Evolutionary conservation across 1,139 yeast species (phyloP).

Genomic region (Candida glucosophila): DNA sequence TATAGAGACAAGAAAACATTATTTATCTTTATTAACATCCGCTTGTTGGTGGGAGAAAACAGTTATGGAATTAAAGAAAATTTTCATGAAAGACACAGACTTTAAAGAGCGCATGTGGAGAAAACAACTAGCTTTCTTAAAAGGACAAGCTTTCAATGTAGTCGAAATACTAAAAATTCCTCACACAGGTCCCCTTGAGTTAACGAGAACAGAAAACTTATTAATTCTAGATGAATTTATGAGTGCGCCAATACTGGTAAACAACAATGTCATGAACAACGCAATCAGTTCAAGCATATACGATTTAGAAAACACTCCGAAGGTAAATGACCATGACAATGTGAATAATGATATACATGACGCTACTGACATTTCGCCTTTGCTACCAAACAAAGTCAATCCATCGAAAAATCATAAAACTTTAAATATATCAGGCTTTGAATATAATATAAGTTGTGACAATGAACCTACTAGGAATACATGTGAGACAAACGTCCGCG

Average conservation of each 20-base stretch:
- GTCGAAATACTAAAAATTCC: conserved; percentile 53
- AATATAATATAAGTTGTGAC: conserved; percentile 9
- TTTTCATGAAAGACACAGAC: conserved; percentile 50
- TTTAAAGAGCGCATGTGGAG: conserved; percentile 62
- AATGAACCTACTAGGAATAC: conserved; percentile 21
- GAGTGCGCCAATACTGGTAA: conserved; percentile 38
- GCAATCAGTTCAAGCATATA: conserved; percentile 16
- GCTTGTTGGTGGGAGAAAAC: conserved; percentile 67
- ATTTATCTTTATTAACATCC: conserved; percentile 51
- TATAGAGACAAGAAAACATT: conserved; percentile 46
- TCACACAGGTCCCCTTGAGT: conserved; percentile 60
- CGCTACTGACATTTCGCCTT: conserved; percentile 6
- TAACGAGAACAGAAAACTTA: conserved; percentile 51
- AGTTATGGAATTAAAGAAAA: conserved; percentile 33
- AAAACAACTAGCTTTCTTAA: conserved; percentile 61
- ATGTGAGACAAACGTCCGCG: conserved; percentile 18
- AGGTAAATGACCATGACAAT: conserved; percentile 2
- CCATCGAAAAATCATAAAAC: conserved; percentile 2
- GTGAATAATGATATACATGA: not conserved
- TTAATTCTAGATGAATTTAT: conserved; percentile 54
- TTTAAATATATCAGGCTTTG: conserved; percentile 14
- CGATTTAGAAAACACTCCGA: conserved; percentile 7
- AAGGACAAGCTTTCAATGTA: conserved; percentile 75
- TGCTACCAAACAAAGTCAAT: conserved; percentile 4
- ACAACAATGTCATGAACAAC: conserved; percentile 8